Percentiles rank a stretch among this genome's conserved stretches.
phyloP scores from a whole-genome alignment of 225 moss, liverwort and hornwort genomes.

The Marchantia polymorpha region DNA sequence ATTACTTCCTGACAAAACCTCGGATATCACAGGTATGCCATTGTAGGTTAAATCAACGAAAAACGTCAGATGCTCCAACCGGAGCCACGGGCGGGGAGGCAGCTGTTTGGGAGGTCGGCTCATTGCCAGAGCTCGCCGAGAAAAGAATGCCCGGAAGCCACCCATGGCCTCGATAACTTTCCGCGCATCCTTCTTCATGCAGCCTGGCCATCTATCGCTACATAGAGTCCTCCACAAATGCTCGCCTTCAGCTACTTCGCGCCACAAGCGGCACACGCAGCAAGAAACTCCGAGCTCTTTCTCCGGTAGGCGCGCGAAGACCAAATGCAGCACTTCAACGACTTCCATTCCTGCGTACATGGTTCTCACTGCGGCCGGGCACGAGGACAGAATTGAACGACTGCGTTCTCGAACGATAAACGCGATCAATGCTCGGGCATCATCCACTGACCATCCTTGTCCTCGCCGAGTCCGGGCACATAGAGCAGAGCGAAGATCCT shows the following conservation, averaged over 20 bases:
- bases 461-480: no score
- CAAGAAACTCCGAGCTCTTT: constrained; percentile 12
- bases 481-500: background rate
- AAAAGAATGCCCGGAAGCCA: constrained; percentile 16
- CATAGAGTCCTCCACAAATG: constrained; percentile 17
- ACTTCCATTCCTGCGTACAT: constrained; percentile 17
- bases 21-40: constrained; percentile 12
- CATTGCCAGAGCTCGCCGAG: constrained; percentile 10
- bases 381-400: background rate
- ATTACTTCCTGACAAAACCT: constrained; percentile 11
- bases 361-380: background rate
- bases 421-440: background rate
- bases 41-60: constrained; percentile 21
- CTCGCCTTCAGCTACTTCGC: constrained; percentile 13
- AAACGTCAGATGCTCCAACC: constrained; percentile 18
- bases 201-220: constrained; percentile 14
- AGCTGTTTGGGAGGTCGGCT: constrained; percentile 12
- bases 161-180: constrained; percentile 18
- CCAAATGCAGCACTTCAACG: constrained; percentile 17
- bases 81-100: constrained; percentile 19
- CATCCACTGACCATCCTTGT: background rate
- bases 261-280: constrained; percentile 21
- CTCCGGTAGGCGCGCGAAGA: constrained; percentile 3
- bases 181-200: constrained; percentile 13
- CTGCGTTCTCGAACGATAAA: background rate